Evolutionary conservation across 2,329 filamentous ascomycete genomes (phyloP).

Genomic region (Aaosphaeria pasadenensis): DNA sequence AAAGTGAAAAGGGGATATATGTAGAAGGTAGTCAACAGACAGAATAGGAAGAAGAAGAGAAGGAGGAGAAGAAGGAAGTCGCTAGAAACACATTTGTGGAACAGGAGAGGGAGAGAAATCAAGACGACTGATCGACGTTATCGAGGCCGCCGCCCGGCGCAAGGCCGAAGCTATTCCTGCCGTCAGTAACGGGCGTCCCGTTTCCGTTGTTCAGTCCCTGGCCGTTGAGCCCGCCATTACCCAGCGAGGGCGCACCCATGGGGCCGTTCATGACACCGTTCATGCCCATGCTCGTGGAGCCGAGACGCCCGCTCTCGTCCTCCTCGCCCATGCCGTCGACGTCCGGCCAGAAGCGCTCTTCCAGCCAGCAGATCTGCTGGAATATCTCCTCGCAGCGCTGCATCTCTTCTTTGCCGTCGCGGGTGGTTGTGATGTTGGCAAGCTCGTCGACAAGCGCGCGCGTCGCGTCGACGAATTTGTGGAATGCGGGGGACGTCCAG

Average conservation of each 20-base stretch:
- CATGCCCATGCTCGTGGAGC: slow-evolving; percentile 12
- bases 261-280: slow-evolving; percentile 15
- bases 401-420: slow-evolving; percentile 49
- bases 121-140: slow-evolving; percentile 11
- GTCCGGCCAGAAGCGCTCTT: slow-evolving; percentile 49
- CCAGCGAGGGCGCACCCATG: slow-evolving; percentile 9
- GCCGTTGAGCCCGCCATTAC: slow-evolving; percentile 9
- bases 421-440: slow-evolving; percentile 45
- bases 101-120: neutral
- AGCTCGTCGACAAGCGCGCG: slow-evolving; percentile 49
- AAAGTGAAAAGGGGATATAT: too few species aligned
- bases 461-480: slow-evolving; percentile 50
- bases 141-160: slow-evolving; percentile 12
- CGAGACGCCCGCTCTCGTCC: slow-evolving; percentile 31
- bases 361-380: slow-evolving; percentile 47
- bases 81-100: too few species aligned
- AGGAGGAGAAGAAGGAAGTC: too few species aligned
- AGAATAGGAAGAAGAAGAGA: too few species aligned
- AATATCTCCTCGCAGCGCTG: slow-evolving; percentile 46
- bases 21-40: too few species aligned
- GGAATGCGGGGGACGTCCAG: slow-evolving; percentile 50
- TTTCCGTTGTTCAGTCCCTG: slow-evolving; percentile 7
- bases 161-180: slow-evolving; percentile 6
- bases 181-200: neutral
- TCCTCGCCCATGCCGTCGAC: slow-evolving; percentile 50